Percentiles rank a stretch among this genome's conserved stretches.
Conservation (phyloP, 768 basidiomycete genomes). For the Amanita jacksonii region DNA sequence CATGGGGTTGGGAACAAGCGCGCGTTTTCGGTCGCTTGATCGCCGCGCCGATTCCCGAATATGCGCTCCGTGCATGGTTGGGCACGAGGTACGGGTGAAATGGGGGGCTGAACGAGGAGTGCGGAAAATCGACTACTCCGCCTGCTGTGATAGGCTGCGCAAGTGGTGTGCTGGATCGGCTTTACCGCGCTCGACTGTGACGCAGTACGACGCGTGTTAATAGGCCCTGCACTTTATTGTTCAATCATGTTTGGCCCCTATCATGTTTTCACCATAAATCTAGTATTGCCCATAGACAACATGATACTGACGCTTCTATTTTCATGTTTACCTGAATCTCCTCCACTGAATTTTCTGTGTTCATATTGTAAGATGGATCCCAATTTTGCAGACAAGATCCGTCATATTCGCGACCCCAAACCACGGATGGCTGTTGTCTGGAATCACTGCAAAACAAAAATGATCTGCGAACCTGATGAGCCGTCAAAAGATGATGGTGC, state of each 20-base stretch:
- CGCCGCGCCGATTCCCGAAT: slow-evolving; percentile 61
- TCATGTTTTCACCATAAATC: slow-evolving; percentile 25
- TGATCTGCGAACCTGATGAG: slow-evolving; percentile 81
- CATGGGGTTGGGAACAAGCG: slow-evolving; percentile 53
- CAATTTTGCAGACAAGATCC: slow-evolving; percentile 79
- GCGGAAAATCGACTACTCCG: slow-evolving; percentile 46
- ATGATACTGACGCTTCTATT: slow-evolving; percentile 59
- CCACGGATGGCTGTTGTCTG: slow-evolving; percentile 81
- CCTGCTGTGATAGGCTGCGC: slow-evolving; percentile 25
- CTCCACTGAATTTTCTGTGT: slow-evolving; percentile 15
- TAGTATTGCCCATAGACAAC: slow-evolving; percentile 28
- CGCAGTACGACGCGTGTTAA: slow-evolving; percentile 48
- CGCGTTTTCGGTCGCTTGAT: slow-evolving; percentile 94
- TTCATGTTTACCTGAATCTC: slow-evolving; percentile 36
- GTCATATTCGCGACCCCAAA: slow-evolving; percentile 80
- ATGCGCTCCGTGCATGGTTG: slow-evolving; percentile 66
- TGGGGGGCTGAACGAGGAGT: slow-evolving; percentile 97
- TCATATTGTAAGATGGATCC: slow-evolving; percentile 62
- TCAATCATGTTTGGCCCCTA: slow-evolving; percentile 55
- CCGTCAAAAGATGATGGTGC: slow-evolving; percentile 72
- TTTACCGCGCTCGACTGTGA: slow-evolving; percentile 55
- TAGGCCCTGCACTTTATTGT: slow-evolving; percentile 54
- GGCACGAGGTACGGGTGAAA: slow-evolving; percentile 93
- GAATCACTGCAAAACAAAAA: slow-evolving; percentile 82
- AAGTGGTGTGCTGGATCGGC: slow-evolving; percentile 35